Conservation (phyloP, 2,329 filamentous ascomycete genomes). For the Alternaria ventricosa region DNA sequence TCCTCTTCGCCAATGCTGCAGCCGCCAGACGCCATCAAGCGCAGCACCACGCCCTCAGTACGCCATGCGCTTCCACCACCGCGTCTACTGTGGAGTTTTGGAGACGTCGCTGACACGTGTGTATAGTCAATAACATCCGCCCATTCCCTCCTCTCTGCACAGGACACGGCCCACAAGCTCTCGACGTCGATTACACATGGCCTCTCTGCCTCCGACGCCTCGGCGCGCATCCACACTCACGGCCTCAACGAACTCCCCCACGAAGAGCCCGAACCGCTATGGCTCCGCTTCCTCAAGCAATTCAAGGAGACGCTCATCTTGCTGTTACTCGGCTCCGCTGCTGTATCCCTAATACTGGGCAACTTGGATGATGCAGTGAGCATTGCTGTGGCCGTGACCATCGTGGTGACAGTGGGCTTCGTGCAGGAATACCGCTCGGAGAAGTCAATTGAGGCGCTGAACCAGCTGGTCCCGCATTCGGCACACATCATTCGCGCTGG, state of each 20-base stretch:
- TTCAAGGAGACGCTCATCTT: slow-evolving; percentile 96
- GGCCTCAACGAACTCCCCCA: slow-evolving; percentile 95
- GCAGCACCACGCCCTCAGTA: slow-evolving; percentile 43
- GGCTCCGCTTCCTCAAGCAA: slow-evolving; percentile 93
- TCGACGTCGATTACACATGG: slow-evolving; percentile 84
- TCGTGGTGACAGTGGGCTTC: slow-evolving; percentile 95
- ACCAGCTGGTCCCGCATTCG: slow-evolving; percentile 90
- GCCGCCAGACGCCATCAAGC: slow-evolving; percentile 33
- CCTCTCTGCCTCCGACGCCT: slow-evolving; percentile 79
- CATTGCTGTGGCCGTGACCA: slow-evolving; percentile 94
- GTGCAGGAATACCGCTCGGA: slow-evolving; percentile 97
- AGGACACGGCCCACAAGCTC: slow-evolving; percentile 78
- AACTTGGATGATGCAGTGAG: slow-evolving; percentile 95
- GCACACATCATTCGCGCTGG: slow-evolving; percentile 82
- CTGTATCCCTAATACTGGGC: slow-evolving; percentile 85
- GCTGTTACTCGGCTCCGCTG: slow-evolving; percentile 86
- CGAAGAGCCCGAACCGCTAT: slow-evolving; percentile 90
- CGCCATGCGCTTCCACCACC: slow-evolving; percentile 8
- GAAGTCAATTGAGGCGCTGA: slow-evolving; percentile 94
- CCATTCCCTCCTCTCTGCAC: slow-evolving; percentile 72
- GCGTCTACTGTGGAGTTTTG: not conserved
- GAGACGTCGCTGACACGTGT: slow-evolving; percentile 25
- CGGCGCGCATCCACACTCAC: slow-evolving; percentile 77
- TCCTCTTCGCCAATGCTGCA: slow-evolving; percentile 39
- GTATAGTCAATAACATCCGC: slow-evolving; percentile 53